Base-by-base conservation (phyloP, 2,329 filamentous ascomycete species). In the Plenodomus lindquistii region DNA sequence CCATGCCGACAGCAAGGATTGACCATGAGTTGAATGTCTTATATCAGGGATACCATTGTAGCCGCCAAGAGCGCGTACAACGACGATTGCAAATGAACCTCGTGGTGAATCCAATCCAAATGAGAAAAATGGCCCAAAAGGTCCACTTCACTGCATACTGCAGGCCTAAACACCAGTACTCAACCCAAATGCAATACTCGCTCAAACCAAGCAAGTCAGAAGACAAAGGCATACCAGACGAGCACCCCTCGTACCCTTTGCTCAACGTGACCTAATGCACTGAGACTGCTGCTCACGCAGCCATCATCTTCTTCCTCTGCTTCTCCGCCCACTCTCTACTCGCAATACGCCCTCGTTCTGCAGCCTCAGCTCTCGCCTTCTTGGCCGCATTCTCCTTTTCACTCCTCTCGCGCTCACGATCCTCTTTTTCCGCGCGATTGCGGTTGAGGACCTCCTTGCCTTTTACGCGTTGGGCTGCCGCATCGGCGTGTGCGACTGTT, bases 321-420 rank as follows among this genome's bases (percentile, higher is more conserved):
- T 73, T 76, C 65, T 77, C 76, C 4, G 77, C 77, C 77, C 77
- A 80, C 60, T 79, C 76, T 10, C 77, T 56, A 57, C 73, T 76
- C 31, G 72, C 66, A 35, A 70, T 67, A 15, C 77, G 59, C 0
- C 76, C 72, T 4, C 76, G 56, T 62, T 79, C 77, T 0, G 77
- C 74, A 6, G 77, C 77, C 22, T 74, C 74, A 1, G 70, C 73
- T 24, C 77, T 64, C 18, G 77, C 77, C 52, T 69, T 71, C 62
- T 73, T 76, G 0, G 76, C 74, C 2, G 76, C 76, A 15, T 79
- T 77, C 50, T 79, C 77, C 52, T 79, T 79, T 42, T 75, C 75
- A 15, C 55, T 67, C 45, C 73, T 69, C 53, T 74, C 71, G 41
- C 65, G 63, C 46, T 77, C 75, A 9, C 67, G 62, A 2, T 66